These are phyloP conservation scores for Pythium rishiriense DNA, from an alignment of 352 stramenopile species.

Conservation along the genomic window DNA sequence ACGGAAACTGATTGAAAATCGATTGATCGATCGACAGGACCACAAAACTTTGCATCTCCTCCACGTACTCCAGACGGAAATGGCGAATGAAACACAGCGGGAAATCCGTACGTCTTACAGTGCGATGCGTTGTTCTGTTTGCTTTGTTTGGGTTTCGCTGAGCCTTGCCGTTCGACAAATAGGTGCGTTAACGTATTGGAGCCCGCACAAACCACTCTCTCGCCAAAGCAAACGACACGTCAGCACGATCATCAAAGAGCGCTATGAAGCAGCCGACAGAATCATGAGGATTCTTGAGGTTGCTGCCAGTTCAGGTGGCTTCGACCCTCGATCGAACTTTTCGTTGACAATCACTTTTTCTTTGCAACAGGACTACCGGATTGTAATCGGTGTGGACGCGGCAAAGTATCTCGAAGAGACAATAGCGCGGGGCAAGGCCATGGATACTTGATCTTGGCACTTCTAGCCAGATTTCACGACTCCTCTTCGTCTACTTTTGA, in stretches of 20 bases:
- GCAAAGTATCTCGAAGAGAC: constrained; percentile 26
- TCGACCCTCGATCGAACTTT: too few relatives aligned
- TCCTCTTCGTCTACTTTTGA: constrained; percentile 15
- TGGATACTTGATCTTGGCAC: not conserved
- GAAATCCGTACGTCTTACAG: constrained; percentile 69
- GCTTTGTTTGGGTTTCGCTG: too few relatives aligned
- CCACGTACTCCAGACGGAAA: constrained; percentile 57
- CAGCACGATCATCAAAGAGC: constrained; percentile 47
- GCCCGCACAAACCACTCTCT: constrained; percentile 26
- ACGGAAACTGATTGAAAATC: constrained; percentile 6
- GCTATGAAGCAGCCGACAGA: constrained; percentile 65
- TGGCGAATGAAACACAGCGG: constrained; percentile 53
- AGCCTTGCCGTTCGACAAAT: not conserved
- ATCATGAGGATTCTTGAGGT: constrained; percentile 82
- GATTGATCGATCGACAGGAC: constrained; percentile 48
- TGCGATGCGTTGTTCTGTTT: too few relatives aligned
- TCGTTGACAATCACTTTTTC: not conserved
- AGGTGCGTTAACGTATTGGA: constrained; percentile 33
- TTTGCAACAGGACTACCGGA: constrained; percentile 21
- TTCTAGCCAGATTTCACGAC: not conserved
- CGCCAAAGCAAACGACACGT: constrained; percentile 40
- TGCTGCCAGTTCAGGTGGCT: too few relatives aligned
- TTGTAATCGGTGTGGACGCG: constrained; percentile 25
- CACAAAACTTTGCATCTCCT: constrained; percentile 62
- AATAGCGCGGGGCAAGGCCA: constrained; percentile 10